phyloP scores from a whole-genome alignment of 225 moss, liverwort and hornwort species.

The Polytrichum commune region DNA sequence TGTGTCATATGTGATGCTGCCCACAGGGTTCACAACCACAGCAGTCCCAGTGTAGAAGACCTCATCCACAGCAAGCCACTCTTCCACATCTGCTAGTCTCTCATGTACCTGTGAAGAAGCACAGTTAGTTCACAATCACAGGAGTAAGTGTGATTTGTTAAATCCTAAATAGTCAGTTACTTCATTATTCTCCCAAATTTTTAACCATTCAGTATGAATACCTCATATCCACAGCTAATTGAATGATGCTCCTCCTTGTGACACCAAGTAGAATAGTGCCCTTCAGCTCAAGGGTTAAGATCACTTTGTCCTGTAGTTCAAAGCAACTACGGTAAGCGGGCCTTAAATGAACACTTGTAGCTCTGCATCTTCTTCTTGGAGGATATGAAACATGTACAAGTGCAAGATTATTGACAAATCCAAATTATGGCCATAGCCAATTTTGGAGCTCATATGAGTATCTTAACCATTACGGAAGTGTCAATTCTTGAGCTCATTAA shows the following conservation, averaged over 20 bases:
- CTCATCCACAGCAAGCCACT: conserved; percentile 79
- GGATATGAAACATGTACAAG: too few relatives aligned
- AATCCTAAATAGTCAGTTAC: too few relatives aligned
- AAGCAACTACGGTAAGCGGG: too few relatives aligned
- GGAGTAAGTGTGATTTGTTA: too few relatives aligned
- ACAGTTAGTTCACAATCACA: too few relatives aligned
- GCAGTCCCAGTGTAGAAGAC: conserved; percentile 90
- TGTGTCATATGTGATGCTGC: conserved; percentile 55
- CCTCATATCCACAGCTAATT: conserved; percentile 66
- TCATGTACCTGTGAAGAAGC: conserved; percentile 57
- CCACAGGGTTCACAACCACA: conserved; percentile 86
- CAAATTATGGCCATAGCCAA: too few relatives aligned
- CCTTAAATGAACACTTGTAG: too few relatives aligned
- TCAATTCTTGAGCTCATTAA: too few relatives aligned
- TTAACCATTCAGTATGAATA: conserved; percentile 10
- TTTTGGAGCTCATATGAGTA: too few relatives aligned
- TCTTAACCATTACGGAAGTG: too few relatives aligned
- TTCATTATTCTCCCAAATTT: background rate
- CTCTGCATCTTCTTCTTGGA: too few relatives aligned
- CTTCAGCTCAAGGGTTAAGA: conserved; percentile 70
- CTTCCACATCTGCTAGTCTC: conserved; percentile 71
- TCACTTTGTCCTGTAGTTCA: conserved; percentile 52
- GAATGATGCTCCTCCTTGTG: conserved; percentile 83
- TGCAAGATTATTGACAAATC: too few relatives aligned
- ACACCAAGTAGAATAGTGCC: conserved; percentile 90